Evolutionary conservation across 106 monocot genomes (phyloP).

Genomic region (Acanthochlamys bracteata): DNA sequence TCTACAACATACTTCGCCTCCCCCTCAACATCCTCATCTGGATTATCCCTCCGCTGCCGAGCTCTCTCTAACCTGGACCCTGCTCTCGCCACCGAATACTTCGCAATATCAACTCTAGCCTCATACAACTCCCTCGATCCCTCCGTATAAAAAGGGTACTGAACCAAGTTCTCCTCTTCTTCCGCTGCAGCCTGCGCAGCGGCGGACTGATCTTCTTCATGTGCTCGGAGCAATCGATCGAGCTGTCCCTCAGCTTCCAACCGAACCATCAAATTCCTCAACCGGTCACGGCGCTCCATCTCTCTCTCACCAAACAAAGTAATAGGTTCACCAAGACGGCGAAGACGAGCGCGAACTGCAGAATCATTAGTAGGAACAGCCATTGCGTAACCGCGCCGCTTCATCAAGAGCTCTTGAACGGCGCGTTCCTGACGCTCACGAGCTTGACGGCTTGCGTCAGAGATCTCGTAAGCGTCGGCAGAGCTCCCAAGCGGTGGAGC

Average conservation of each 20-base stretch:
- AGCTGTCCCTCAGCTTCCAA: slow-evolving; percentile 80
- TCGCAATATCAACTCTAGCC: slow-evolving; percentile 53
- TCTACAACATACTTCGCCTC: slow-evolving; percentile 55
- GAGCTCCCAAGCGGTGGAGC: slow-evolving; percentile 12
- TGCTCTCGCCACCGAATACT: slow-evolving; percentile 51
- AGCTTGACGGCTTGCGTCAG: slow-evolving; percentile 68
- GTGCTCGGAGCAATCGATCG: slow-evolving; percentile 48
- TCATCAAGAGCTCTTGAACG: slow-evolving; percentile 68
- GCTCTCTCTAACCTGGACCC: slow-evolving; percentile 54
- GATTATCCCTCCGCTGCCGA: slow-evolving; percentile 80
- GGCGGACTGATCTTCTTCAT: slow-evolving; percentile 48
- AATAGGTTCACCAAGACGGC: slow-evolving; percentile 83
- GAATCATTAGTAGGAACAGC: slow-evolving; percentile 96
- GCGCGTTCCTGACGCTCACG: slow-evolving; percentile 86
- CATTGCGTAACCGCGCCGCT: slow-evolving; percentile 86
- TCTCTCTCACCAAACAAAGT: slow-evolving; percentile 97
- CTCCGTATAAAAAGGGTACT: slow-evolving; percentile 92
- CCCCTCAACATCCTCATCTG: slow-evolving; percentile 78
- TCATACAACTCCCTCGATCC: slow-evolving; percentile 54
- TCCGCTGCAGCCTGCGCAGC: slow-evolving; percentile 15
- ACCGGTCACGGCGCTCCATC: slow-evolving; percentile 96
- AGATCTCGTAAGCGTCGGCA: slow-evolving; percentile 63
- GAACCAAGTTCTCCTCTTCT: slow-evolving; percentile 34
- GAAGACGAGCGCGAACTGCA: slow-evolving; percentile 79
- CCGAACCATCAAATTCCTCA: slow-evolving; percentile 64